These are phyloP conservation scores for Malus sylvestris DNA, from an alignment of 306 rosid genomes.

Conservation along the genomic window DNA sequence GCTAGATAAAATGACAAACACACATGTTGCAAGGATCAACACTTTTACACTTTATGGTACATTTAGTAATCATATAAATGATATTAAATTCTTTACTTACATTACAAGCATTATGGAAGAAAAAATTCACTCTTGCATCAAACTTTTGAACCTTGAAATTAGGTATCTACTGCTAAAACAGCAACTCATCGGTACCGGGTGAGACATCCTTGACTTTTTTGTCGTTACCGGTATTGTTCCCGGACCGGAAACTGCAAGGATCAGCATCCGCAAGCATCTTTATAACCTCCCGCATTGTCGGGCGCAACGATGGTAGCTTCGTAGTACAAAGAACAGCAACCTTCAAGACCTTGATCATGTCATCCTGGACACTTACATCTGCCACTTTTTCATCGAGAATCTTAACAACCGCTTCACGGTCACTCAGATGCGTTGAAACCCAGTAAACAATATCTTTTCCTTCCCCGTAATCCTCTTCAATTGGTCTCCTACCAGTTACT, in stretches of 20 bases:
- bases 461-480: slow-evolving; percentile 82
- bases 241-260: slow-evolving; percentile 32
- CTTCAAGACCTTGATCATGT: slow-evolving; percentile 78
- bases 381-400: slow-evolving; percentile 60
- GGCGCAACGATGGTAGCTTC: slow-evolving; percentile 81
- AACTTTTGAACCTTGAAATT: neutral
- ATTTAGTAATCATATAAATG: neutral
- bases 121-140: neutral
- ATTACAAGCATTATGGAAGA: neutral
- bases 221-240: slow-evolving; percentile 8
- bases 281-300: slow-evolving; percentile 85
- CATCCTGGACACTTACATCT: slow-evolving; percentile 29
- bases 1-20: neutral
- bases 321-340: slow-evolving; percentile 64
- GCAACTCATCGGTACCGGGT: slow-evolving; percentile 9
- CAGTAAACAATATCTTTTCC: slow-evolving; percentile 87
- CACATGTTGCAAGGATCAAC: neutral
- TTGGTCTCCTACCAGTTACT: slow-evolving; percentile 66
- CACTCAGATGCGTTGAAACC: slow-evolving; percentile 58
- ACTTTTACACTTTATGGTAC: neutral
- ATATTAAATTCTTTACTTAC: neutral
- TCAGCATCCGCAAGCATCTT: slow-evolving; percentile 77
- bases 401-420: slow-evolving; percentile 38
- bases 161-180: neutral
- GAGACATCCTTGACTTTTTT: slow-evolving; percentile 15